A percentile compares a stretch with the other conserved stretches of the same genome.
Conservation (phyloP, 106 monocot species). For the Ottelia alismoides region DNA sequence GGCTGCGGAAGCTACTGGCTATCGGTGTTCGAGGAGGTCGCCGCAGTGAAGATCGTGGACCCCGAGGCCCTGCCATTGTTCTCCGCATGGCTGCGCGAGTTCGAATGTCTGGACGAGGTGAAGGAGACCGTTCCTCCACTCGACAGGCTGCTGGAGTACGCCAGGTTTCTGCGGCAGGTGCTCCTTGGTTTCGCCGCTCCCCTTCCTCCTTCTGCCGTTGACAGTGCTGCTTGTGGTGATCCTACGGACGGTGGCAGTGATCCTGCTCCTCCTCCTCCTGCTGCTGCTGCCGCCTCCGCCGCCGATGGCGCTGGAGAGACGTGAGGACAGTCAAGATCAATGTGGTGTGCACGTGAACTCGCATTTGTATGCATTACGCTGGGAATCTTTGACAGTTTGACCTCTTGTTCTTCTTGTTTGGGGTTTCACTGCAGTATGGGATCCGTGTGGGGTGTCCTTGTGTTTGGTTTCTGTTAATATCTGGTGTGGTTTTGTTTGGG, state of each 20-base stretch:
- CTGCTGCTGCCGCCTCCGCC: not conserved
- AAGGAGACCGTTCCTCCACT: slow-evolving; percentile 4
- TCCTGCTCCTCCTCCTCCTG: too few species aligned
- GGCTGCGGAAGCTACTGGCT: slow-evolving; percentile 9
- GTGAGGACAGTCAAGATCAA: not conserved
- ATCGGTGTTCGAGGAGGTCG: slow-evolving; percentile 2
- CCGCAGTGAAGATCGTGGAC: slow-evolving; percentile 6
- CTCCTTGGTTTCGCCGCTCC: not conserved
- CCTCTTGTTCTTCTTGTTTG: too few species aligned
- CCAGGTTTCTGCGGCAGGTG: not conserved
- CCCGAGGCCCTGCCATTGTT: not conserved
- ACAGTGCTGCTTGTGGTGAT: not conserved
- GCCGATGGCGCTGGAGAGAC: not conserved
- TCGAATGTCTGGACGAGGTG: slow-evolving; percentile 2
- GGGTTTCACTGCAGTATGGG: too few species aligned
- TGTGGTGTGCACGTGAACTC: not conserved
- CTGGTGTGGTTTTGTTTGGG: too few species aligned
- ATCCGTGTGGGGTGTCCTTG: too few species aligned
- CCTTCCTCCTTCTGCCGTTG: not conserved
- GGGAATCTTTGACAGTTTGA: not conserved
- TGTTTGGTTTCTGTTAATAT: too few species aligned
- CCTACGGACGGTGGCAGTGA: too few species aligned
- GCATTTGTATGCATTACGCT: not conserved
- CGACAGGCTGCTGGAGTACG: slow-evolving; percentile 5
- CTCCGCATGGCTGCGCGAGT: slow-evolving; percentile 1